These are phyloP conservation scores for Xylaria sp. DNA, from an alignment of 2,329 filamentous ascomycete genomes.

Conservation along the genomic window DNA sequence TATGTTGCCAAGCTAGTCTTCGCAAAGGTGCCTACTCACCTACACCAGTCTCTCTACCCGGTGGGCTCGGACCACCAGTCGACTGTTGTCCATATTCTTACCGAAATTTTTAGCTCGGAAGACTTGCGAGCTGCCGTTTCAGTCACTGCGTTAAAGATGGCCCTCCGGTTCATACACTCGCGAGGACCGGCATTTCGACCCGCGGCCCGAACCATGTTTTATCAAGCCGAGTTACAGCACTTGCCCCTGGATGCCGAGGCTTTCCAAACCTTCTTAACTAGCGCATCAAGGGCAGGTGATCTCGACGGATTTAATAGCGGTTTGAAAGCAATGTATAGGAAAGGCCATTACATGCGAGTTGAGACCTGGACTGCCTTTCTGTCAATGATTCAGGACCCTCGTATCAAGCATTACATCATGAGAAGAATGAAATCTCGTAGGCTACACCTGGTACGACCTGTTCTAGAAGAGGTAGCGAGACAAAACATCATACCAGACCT, in stretches of 20 bases:
- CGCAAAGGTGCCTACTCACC: conserved; percentile 34
- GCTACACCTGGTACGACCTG: conserved; percentile 29
- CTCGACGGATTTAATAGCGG: conserved; percentile 36
- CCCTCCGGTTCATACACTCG: conserved; percentile 34
- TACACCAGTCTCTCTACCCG: conserved; percentile 35
- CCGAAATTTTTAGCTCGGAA: conserved; percentile 34
- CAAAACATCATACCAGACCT: conserved; percentile 34
- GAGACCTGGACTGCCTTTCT: conserved; percentile 39
- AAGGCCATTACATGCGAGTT: conserved; percentile 31
- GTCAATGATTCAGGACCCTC: conserved; percentile 49
- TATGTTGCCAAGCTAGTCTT: conserved; percentile 39
- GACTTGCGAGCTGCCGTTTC: conserved; percentile 31
- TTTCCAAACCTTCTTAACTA: conserved; percentile 35
- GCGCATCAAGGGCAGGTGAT: conserved; percentile 35
- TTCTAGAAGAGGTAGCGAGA: conserved; percentile 33
- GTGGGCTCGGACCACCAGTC: conserved; percentile 33
- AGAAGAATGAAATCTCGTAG: conserved; percentile 40
- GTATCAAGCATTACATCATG: conserved; percentile 52
- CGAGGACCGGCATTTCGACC: conserved; percentile 32
- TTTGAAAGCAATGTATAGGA: conserved; percentile 38
- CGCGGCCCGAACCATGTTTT: conserved; percentile 32
- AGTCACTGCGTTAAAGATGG: conserved; percentile 38
- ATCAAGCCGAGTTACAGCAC: conserved; percentile 29
- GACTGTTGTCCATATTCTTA: conserved; percentile 36
- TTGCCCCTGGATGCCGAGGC: conserved; percentile 37